These are phyloP conservation scores for Fusarium tupiense DNA, from an alignment of 2,329 filamentous ascomycete species.

Conservation along the genomic window DNA sequence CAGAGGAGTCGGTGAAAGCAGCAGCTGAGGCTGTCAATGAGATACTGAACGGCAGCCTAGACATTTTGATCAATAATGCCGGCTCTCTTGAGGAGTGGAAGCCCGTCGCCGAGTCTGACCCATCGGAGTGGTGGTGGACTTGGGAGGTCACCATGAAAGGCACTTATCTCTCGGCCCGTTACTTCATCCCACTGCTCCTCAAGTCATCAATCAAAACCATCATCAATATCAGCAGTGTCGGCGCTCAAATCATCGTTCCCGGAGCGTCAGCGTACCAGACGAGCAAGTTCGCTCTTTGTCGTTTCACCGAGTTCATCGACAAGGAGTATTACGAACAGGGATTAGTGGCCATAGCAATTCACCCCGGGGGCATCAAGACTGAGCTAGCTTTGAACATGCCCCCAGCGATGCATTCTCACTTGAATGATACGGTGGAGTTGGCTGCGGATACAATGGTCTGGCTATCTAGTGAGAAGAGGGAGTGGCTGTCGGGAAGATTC, in stretches of 20 bases:
- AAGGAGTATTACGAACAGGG: background rate
- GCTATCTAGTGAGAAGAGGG: background rate
- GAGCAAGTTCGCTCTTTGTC: background rate
- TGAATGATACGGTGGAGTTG: background rate
- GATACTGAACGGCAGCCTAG: conserved; percentile 48
- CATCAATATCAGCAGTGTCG: conserved; percentile 56
- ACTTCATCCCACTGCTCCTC: conserved; percentile 60
- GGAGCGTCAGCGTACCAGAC: background rate
- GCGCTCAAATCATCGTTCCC: background rate
- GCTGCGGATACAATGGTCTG: background rate
- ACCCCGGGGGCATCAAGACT: background rate
- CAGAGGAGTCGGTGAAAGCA: conserved; percentile 44
- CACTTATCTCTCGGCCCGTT: conserved; percentile 54
- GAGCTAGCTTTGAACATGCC: background rate
- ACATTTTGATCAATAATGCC: conserved; percentile 57
- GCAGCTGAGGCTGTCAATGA: conserved; percentile 40
- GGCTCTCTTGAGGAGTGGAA: conserved; percentile 51
- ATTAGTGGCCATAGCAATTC: background rate
- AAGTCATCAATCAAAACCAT: conserved; percentile 51
- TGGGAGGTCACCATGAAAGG: conserved; percentile 64
- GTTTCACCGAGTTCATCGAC: background rate
- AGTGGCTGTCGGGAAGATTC: background rate
- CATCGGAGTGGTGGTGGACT: conserved; percentile 55
- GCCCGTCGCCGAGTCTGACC: conserved; percentile 49
- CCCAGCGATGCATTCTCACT: background rate